Base-by-base conservation (phyloP, 345 rosid species). In the Combretum micranthum region DNA sequence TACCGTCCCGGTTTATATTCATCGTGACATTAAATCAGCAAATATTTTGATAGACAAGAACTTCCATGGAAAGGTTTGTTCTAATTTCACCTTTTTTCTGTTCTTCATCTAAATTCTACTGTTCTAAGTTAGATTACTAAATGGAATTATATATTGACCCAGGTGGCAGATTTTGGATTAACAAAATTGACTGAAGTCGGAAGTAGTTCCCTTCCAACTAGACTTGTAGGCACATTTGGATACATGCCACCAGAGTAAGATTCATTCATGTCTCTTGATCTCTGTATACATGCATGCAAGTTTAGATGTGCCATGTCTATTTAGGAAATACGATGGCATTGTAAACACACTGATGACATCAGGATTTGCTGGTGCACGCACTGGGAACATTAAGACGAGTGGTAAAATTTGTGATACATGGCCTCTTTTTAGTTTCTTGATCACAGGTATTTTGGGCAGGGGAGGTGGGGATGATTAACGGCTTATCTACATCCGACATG, bases 171-270 rank as follows among this genome's bases (percentile, higher is more conserved):
- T 82, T 93, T 93, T 66, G 97, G 99, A 42, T 82, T 93, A 65
- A 74, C 99, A 26, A 93, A 87, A 61, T 77, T 93, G 56, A 83
- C 92, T 37, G 91, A 89, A 71, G 87, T 83, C n/a, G 99, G 91
- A 67, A 69, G 86, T 64, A 12, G 77, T 50, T 79, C 89, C 1
- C 74, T 81, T 13, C 85, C 71, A 19, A 79, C 96, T 18, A 83
- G 87, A 57, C 90, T 90, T 44, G 91, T 87, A 73, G 97, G 99
- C 23, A 93, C 99, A 53, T 93, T 93, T 73, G 99, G 99, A 72
- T 93, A 93, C 73, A 93, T 93, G 99, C 87, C 99, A 19, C 99
- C 97, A 0, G 99, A 93, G 99, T 89, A 80, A 78, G 86, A 61
- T 66, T 19, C 45, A 42, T 53, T 52, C 59, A 21, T 20, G 9